These are phyloP conservation scores for Trichoderma sp. DNA, from an alignment of 2,329 filamentous ascomycete species.

Conservation along the genomic window DNA sequence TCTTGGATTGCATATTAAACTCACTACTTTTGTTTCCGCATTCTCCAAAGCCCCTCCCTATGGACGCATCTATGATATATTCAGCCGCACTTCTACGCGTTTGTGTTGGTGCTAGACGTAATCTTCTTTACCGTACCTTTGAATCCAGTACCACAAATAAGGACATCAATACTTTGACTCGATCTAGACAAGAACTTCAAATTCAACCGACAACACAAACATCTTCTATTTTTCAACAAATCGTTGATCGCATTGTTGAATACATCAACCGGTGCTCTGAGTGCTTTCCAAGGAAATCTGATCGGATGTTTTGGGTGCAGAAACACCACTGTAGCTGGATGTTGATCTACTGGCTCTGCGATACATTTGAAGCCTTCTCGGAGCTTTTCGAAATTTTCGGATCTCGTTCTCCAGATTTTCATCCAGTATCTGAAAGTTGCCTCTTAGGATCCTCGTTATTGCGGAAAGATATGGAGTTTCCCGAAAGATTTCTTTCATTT, in stretches of 20 bases:
- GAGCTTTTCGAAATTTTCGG: neutral
- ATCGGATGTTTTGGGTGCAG: neutral
- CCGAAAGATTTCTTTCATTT: neutral
- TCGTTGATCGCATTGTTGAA: neutral
- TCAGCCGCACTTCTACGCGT: neutral
- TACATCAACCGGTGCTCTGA: neutral
- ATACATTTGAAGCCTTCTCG: neutral
- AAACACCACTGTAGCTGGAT: neutral
- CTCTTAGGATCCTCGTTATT: neutral
- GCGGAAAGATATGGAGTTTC: neutral
- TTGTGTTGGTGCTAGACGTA: neutral
- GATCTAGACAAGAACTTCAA: neutral
- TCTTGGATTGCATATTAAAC: neutral
- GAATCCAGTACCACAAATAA: neutral
- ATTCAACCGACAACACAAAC: neutral
- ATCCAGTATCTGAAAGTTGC: neutral
- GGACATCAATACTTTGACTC: neutral
- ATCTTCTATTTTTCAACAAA: neutral
- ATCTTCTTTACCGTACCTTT: no score
- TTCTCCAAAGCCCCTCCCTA: neutral
- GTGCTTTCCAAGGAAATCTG: rapidly evolving
- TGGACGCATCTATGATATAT: neutral
- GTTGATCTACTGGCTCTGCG: neutral
- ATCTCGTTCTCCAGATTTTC: neutral
- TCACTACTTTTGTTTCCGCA: rapidly evolving